These are phyloP conservation scores for Rhypophila decipiens DNA, from an alignment of 495 filamentous ascomycete genomes.

Conservation along the genomic window DNA sequence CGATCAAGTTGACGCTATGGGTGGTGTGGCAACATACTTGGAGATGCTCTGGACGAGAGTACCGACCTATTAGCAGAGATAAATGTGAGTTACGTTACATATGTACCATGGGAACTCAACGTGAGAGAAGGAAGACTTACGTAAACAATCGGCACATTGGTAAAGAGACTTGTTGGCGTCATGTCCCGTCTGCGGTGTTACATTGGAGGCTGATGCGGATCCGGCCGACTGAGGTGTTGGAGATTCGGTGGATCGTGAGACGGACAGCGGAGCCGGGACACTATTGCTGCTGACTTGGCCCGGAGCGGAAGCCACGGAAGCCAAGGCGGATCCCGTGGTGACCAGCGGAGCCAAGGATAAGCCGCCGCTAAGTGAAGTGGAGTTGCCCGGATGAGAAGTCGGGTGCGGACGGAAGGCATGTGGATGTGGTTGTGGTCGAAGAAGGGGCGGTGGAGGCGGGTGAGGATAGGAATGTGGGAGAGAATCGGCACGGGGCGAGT, in stretches of 20 bases:
- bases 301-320: conserved; percentile 3
- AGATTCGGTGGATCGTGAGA: not conserved
- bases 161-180: conserved; percentile 34
- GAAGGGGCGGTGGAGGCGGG: conserved; percentile 4
- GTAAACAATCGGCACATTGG: conserved; percentile 50
- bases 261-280: not conserved
- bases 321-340: not conserved
- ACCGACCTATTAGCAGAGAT: conserved; percentile 23
- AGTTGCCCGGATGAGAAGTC: conserved; percentile 1
- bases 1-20: too few relatives aligned
- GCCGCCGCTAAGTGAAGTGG: not conserved
- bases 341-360: not conserved
- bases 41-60: conserved; percentile 51
- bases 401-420: conserved; percentile 9
- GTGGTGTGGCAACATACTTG: too few relatives aligned
- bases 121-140: conserved; percentile 5
- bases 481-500: conserved; percentile 1
- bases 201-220: not conserved
- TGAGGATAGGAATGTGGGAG: not conserved
- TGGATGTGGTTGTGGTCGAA: conserved; percentile 3
- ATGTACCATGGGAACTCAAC: too few relatives aligned
- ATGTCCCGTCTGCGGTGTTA: conserved; percentile 3
- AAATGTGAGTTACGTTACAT: too few relatives aligned
- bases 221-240: conserved; percentile 4
- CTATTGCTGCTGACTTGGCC: not conserved